These are phyloP conservation scores for Geranium rotundifolium DNA, from an alignment of 345 rosid species.

Conservation along the genomic window DNA sequence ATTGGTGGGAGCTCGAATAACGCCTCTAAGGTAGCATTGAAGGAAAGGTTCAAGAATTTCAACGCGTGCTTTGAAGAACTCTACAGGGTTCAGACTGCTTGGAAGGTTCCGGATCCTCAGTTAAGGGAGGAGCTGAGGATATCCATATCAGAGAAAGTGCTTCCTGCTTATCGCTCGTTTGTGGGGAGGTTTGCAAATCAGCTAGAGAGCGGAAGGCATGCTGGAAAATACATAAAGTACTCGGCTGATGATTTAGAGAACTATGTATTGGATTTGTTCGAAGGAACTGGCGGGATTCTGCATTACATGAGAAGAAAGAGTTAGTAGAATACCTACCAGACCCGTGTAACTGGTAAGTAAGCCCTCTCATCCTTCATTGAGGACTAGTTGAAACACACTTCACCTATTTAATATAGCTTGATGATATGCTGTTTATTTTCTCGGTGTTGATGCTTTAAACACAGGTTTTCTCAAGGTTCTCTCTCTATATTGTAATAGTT, in stretches of 20 bases:
- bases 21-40: conserved; percentile 13
- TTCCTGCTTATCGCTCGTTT: conserved; percentile 61
- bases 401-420: conserved; percentile 1
- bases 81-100: conserved; percentile 47
- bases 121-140: conserved; percentile 61
- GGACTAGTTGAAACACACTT: not conserved
- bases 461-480: not conserved
- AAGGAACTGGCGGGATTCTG: conserved; percentile 18
- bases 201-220: conserved; percentile 5
- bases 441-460: not conserved
- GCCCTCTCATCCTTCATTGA: not conserved
- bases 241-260: conserved; percentile 44
- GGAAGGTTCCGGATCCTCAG: conserved; percentile 51
- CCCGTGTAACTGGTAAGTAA: not conserved
- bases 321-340: not conserved
- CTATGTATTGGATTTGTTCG: conserved; percentile 50
- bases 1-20: conserved; percentile 6
- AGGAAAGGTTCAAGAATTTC: conserved; percentile 57
- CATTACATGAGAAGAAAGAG: not conserved
- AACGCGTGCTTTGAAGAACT: conserved; percentile 49
- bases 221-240: conserved; percentile 47
- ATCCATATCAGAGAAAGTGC: conserved; percentile 51
- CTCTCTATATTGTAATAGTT: not conserved
- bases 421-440: not conserved
- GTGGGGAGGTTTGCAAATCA: conserved; percentile 22